Base-by-base conservation (phyloP, 1,139 yeast genomes). In the Suhomyces panamericanus region DNA sequence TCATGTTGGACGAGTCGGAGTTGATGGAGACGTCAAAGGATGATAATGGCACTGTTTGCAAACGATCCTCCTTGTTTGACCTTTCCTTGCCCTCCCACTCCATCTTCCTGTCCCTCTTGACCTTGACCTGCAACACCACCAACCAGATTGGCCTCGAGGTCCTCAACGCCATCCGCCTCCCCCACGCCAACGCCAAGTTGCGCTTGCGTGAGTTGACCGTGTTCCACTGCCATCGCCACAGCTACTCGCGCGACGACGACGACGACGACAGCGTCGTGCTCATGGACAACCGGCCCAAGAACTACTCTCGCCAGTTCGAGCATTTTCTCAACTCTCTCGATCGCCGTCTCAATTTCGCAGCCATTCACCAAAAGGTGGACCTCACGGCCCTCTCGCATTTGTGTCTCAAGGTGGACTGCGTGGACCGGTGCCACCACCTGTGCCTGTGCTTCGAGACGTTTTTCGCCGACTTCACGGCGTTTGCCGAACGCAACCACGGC, bases 391-490 rank as follows among this genome's bases (percentile, higher is more conserved):
- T 70, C 14, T 47, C 53, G 14, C 63, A 57, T 41, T 49, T 70
- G 32, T 60, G 60, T 41, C 54, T 70, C 36, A 67, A 66, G 42
- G 52, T 69, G 6, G 76, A 69, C 48, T 70, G 76, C 47, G 54
- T 53, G 42, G 70, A 64, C 38, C 22, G 44, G 15, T 32, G 44
- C 26, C 42, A 31, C 11, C 66, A 60, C 38, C 47, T 65, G 14
- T 70, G 76, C 46, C 48, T 50, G 30, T 70, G 75, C 45, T 68
- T 67, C 46, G 58, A 59, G n/a, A 50, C 47, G 2, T 70, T 70
- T 44, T 66, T 67, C 50, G 50, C 56, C 13, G 64, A 67, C 31
- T 61, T 70, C 15, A 49, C 66, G 0, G 20, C 40, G 2, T 67
- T 49, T 49, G 55, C 66, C 11, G 38, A 34, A 3, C 14, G 43